A percentile compares a stretch with the other conserved stretches of the same genome.
These are phyloP conservation scores for Fomitopsis betulina DNA, from an alignment of 1,284 basidiomycete genomes.

Conservation along the genomic window DNA sequence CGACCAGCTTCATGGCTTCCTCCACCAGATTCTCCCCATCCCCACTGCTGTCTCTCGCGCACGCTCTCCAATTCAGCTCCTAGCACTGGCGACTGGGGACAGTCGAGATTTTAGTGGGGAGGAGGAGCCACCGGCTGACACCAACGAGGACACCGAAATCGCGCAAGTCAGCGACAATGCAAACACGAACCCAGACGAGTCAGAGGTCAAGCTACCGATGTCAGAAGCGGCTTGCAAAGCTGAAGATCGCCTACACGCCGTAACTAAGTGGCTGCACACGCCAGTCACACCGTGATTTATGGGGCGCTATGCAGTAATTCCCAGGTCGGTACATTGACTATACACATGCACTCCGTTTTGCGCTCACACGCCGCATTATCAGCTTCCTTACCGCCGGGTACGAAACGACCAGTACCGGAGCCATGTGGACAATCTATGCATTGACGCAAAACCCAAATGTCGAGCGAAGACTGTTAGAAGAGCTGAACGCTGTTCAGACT, in stretches of 20 bases:
- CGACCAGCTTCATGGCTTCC: neutral
- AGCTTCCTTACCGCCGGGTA: constrained; percentile 64
- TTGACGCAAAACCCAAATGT: constrained; percentile 50
- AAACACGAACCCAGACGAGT: no score
- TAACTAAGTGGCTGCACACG: no score
- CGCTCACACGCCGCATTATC: neutral
- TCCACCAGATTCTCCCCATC: neutral
- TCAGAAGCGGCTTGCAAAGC: no score
- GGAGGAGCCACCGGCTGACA: neutral
- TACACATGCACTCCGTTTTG: no score
- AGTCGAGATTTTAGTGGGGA: neutral
- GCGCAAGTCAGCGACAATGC: no score
- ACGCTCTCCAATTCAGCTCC: neutral
- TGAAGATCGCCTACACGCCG: constrained; percentile 26
- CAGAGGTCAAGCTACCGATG: no score
- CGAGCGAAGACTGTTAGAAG: constrained; percentile 67
- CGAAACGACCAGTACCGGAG: constrained; percentile 52
- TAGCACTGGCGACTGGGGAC: neutral
- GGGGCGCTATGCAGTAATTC: constrained; percentile 5
- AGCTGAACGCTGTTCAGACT: constrained; percentile 43
- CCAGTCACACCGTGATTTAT: neutral
- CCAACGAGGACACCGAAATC: no score
- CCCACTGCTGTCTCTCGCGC: no score
- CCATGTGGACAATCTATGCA: constrained; percentile 61
- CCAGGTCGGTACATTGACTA: constrained; percentile 1